phyloP scores from a whole-genome alignment of 139 green algal species.

The Tetradesmus obliquus region DNA sequence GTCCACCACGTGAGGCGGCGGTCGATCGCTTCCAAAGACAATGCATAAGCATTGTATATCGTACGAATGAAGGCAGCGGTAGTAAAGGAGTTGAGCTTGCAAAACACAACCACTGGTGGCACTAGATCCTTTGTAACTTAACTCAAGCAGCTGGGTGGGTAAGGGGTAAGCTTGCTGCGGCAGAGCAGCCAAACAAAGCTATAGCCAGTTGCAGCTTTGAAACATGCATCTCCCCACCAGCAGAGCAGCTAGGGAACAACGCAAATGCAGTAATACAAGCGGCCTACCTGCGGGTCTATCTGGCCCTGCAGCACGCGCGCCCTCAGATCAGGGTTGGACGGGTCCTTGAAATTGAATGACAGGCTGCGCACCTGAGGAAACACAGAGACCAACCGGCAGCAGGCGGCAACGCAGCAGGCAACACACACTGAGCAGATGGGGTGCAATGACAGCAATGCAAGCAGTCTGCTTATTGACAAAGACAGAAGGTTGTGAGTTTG shows the following conservation, averaged over 20 bases:
- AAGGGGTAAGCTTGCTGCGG: not conserved
- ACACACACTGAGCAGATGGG: not conserved
- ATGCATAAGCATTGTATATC: too few species aligned
- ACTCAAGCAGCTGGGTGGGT: too few species aligned
- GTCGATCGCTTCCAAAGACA: too few species aligned
- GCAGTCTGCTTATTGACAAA: too few species aligned
- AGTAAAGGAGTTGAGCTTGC: too few species aligned
- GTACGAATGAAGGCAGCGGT: too few species aligned
- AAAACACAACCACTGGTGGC: too few species aligned
- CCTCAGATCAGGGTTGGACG: slow-evolving; percentile 76
- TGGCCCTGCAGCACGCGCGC: slow-evolving; percentile 61
- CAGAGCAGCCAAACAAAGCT: not conserved
- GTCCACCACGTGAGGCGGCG: too few species aligned
- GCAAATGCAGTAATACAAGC: not conserved
- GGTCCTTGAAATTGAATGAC: slow-evolving; percentile 97
- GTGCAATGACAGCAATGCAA: not conserved
- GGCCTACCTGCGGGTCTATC: slow-evolving; percentile 43
- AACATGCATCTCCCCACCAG: not conserved
- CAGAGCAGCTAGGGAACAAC: not conserved
- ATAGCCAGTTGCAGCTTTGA: too few species aligned
- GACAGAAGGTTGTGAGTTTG: too few species aligned
- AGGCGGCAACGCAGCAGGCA: not conserved
- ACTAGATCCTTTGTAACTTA: too few species aligned
- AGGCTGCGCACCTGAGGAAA: slow-evolving; percentile 85
- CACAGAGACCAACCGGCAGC: too few species aligned